Conservation (phyloP, 306 rosid genomes). For the Prunus mongolica region DNA sequence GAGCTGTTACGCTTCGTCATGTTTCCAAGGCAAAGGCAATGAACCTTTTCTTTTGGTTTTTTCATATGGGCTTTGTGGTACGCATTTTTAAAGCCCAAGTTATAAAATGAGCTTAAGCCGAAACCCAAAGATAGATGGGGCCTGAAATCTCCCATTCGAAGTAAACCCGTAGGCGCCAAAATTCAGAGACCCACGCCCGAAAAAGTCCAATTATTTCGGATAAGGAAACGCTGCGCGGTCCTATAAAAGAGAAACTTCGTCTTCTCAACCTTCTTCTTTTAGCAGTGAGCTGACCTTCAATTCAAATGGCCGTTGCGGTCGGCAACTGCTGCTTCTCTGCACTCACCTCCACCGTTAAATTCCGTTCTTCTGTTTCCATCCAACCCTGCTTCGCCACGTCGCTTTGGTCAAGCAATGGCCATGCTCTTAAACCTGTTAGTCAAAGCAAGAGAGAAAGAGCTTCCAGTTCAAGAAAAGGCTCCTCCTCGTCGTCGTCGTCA, state of each 20-base stretch:
- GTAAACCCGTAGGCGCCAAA: constrained; percentile 7
- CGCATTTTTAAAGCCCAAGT: background rate
- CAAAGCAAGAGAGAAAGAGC: constrained; percentile 17
- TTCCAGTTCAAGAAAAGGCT: constrained; percentile 23
- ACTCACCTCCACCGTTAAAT: constrained; percentile 46
- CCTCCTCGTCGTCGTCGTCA: constrained; percentile 1
- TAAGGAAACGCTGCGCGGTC: constrained; percentile 3
- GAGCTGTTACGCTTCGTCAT: background rate
- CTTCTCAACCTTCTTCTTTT: background rate
- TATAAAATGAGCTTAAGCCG: no score
- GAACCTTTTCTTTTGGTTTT: no score
- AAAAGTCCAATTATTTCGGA: background rate
- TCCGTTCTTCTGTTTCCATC: constrained; percentile 36
- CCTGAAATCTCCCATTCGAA: background rate
- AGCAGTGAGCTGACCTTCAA: background rate
- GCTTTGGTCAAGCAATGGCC: constrained; percentile 23
- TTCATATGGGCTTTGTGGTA: background rate
- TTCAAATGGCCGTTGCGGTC: constrained; percentile 63
- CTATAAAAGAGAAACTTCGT: background rate
- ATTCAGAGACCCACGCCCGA: background rate
- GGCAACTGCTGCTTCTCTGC: constrained; percentile 58
- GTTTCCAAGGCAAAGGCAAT: background rate
- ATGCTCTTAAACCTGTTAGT: constrained; percentile 25
- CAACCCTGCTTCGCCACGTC: constrained; percentile 22
- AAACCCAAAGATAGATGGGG: background rate